Percentiles rank a stretch among this genome's conserved stretches.
Conservation (phyloP, 176 grass and related monocot species). For the Ensete ventricosum region DNA sequence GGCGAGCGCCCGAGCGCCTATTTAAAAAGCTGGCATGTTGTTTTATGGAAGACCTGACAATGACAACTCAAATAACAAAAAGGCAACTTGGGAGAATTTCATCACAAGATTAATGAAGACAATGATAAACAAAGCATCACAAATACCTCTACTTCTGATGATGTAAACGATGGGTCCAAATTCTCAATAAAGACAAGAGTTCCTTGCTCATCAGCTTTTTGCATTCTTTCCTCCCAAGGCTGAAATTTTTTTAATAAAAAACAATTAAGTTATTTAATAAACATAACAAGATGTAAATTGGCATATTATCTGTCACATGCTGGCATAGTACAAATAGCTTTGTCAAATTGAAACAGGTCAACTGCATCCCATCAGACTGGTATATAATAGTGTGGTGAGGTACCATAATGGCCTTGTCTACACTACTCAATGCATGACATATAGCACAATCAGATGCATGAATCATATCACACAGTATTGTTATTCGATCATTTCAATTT, state of each 20-base stretch:
- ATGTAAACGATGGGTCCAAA: constrained; percentile 58
- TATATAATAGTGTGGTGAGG: no score
- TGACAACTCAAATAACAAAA: background rate
- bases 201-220: constrained; percentile 36
- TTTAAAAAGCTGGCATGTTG: no score
- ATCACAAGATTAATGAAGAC: constrained; percentile 16
- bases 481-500: no score
- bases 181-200: constrained; percentile 73
- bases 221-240: constrained; percentile 45
- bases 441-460: no score
- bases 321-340: no score
- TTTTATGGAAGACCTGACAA: background rate
- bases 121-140: constrained; percentile 1
- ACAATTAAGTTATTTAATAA: background rate
- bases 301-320: background rate
- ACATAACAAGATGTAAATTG: background rate
- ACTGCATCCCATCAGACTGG: no score
- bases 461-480: no score
- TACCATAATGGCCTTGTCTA: no score
- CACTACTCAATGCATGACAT: no score
- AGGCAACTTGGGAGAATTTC: background rate
- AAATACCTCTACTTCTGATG: constrained; percentile 70
- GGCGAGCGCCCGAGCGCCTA: no score
- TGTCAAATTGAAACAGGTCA: background rate
- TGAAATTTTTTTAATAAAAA: constrained; percentile 38